phyloP scores from a whole-genome alignment of 2,329 filamentous ascomycete genomes.

The Elsinoe arachidis region DNA sequence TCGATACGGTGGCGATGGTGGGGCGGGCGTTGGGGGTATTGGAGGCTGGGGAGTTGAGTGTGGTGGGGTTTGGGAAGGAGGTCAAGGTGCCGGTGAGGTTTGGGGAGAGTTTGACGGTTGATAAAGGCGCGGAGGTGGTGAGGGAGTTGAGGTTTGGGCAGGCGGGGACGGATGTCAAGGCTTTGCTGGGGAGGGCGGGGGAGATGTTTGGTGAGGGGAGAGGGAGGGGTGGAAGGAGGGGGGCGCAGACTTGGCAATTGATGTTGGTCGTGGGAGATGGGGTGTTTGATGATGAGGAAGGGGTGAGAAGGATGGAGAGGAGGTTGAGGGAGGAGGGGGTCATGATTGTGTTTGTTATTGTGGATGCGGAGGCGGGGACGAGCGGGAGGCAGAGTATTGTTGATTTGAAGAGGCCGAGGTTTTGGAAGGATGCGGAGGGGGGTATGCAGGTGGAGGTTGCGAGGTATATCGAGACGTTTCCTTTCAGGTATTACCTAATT shows the following conservation, averaged over 20 bases:
- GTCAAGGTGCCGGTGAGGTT: constrained; percentile 83
- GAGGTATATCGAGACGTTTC: constrained; percentile 89
- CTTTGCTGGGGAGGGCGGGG: constrained; percentile 68
- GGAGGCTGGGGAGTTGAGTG: constrained; percentile 86
- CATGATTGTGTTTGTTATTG: constrained; percentile 97
- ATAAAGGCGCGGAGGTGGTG: constrained; percentile 75
- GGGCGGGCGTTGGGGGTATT: constrained; percentile 82
- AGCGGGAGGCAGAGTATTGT: constrained; percentile 58
- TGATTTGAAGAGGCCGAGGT: constrained; percentile 79
- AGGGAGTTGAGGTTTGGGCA: constrained; percentile 79
- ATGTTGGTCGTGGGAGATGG: constrained; percentile 90
- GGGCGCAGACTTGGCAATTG: constrained; percentile 83
- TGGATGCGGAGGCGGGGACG: constrained; percentile 53
- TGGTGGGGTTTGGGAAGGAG: constrained; percentile 79
- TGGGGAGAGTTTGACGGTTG: constrained; percentile 67
- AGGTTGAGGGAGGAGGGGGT: constrained; percentile 88
- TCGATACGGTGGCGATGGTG: constrained; percentile 90
- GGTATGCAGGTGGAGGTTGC: constrained; percentile 67
- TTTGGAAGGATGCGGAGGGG: constrained; percentile 58
- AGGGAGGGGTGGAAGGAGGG: constrained; percentile 44
- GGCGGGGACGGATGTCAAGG: constrained; percentile 73
- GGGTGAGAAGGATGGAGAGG: constrained; percentile 71
- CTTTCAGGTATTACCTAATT: constrained; percentile 93
- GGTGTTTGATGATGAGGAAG: constrained; percentile 80
- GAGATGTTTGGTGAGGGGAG: constrained; percentile 73